phyloP scores from a whole-genome alignment of 1,284 basidiomycete species.

The Naganishia cerealis region DNA sequence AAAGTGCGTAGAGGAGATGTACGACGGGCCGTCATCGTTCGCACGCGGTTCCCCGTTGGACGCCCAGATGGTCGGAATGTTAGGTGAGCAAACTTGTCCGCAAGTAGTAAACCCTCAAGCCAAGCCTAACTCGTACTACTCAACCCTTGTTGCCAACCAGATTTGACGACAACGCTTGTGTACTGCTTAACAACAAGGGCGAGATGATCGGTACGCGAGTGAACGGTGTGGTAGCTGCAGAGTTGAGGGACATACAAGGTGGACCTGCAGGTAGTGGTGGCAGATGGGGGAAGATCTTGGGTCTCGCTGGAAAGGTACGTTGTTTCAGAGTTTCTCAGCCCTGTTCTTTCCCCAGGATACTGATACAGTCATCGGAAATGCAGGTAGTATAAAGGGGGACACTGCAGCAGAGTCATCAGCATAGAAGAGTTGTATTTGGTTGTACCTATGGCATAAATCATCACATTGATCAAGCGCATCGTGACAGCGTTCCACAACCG shows the following conservation, averaged over 20 bases:
- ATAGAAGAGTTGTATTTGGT: constrained; percentile 27
- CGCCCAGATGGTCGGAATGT: constrained; percentile 50
- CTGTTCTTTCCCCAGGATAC: neutral
- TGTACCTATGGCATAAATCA: constrained; percentile 22
- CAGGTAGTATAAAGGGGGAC: constrained; percentile 11
- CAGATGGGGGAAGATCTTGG: constrained; percentile 86
- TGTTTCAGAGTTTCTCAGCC: neutral
- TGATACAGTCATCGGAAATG: neutral
- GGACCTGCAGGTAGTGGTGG: constrained; percentile 65
- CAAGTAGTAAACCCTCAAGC: neutral
- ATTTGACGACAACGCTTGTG: constrained; percentile 97
- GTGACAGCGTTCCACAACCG: neutral
- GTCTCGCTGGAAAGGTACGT: constrained; percentile 83
- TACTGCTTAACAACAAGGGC: constrained; percentile 91
- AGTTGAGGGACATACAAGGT: constrained; percentile 63
- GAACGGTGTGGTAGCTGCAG: constrained; percentile 86
- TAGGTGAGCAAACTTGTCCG: constrained; percentile 39
- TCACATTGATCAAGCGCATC: neutral
- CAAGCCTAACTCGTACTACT: neutral
- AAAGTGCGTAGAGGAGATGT: constrained; percentile 92
- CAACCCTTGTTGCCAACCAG: constrained; percentile 48
- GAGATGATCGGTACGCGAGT: constrained; percentile 96
- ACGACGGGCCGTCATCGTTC: constrained; percentile 88
- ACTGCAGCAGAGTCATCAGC: neutral
- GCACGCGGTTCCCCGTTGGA: constrained; percentile 61